phyloP scores from a whole-genome alignment of 441 rosid genomes.

The Adansonia gregorii region DNA sequence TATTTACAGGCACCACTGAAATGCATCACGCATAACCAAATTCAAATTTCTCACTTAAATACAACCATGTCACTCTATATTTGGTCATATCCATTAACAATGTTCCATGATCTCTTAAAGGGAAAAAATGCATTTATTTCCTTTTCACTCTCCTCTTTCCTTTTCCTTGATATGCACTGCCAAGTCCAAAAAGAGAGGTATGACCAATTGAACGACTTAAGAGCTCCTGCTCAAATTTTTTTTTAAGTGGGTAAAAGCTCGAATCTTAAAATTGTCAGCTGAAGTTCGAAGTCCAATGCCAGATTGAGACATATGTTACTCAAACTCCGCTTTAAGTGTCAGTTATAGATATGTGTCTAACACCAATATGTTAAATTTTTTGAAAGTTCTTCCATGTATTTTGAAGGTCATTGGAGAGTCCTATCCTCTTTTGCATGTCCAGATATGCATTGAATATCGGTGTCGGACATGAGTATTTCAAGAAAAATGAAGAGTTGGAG shows the following conservation, averaged over 20 bases:
- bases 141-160: not conserved
- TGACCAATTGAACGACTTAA: not conserved
- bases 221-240: not conserved
- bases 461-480: too few relatives aligned
- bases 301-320: too few relatives aligned
- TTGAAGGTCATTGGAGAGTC: too few relatives aligned
- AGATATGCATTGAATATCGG: too few relatives aligned
- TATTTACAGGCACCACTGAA: not conserved
- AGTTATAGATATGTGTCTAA: too few relatives aligned
- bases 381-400: too few relatives aligned
- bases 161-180: not conserved
- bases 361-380: too few relatives aligned
- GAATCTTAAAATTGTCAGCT: conserved; percentile 1
- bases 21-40: not conserved
- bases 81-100: not conserved
- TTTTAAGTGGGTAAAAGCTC: not conserved
- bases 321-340: too few relatives aligned
- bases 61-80: too few relatives aligned
- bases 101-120: not conserved
- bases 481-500: too few relatives aligned
- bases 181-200: not conserved
- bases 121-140: not conserved
- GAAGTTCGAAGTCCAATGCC: not conserved
- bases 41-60: not conserved
- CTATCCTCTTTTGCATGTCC: too few relatives aligned